These are phyloP conservation scores for Panellus pusillus DNA, from an alignment of 768 basidiomycete species.

Conservation along the genomic window DNA sequence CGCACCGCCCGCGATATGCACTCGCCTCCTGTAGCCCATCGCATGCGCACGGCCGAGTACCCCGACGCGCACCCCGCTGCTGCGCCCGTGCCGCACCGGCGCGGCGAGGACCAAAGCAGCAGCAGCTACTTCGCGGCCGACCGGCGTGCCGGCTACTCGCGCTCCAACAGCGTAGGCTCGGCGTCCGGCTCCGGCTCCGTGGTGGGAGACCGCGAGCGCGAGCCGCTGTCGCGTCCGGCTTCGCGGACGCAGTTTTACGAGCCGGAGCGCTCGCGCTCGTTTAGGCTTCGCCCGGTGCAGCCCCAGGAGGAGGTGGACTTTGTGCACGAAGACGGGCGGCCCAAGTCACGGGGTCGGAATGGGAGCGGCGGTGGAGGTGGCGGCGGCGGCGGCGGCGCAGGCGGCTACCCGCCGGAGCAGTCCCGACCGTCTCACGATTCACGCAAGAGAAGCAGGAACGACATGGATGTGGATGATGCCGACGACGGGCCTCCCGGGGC, in stretches of 20 bases:
- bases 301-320: slow-evolving; percentile 51
- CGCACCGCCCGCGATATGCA: slow-evolving; percentile 36
- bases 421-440: slow-evolving; percentile 42
- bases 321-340: slow-evolving; percentile 54
- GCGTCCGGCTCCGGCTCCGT: slow-evolving; percentile 50
- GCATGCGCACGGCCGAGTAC: slow-evolving; percentile 25
- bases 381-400: slow-evolving; percentile 27
- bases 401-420: slow-evolving; percentile 37
- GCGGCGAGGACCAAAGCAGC: slow-evolving; percentile 38
- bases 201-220: slow-evolving; percentile 37
- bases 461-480: slow-evolving; percentile 64
- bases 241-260: slow-evolving; percentile 52
- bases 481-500: slow-evolving; percentile 41
- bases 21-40: slow-evolving; percentile 31
- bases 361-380: slow-evolving; percentile 31
- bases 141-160: slow-evolving; percentile 40
- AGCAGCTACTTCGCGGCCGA: slow-evolving; percentile 35
- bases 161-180: slow-evolving; percentile 60
- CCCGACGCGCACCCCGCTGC: slow-evolving; percentile 25
- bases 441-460: slow-evolving; percentile 59
- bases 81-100: slow-evolving; percentile 29
- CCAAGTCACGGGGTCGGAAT: slow-evolving; percentile 16
- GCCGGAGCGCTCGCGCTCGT: slow-evolving; percentile 48
- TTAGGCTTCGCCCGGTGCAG: slow-evolving; percentile 52
- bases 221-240: slow-evolving; percentile 48